These are phyloP conservation scores for Groenewaldozyma salmanticensis DNA, from an alignment of 805 yeast species.

Conservation along the genomic window DNA sequence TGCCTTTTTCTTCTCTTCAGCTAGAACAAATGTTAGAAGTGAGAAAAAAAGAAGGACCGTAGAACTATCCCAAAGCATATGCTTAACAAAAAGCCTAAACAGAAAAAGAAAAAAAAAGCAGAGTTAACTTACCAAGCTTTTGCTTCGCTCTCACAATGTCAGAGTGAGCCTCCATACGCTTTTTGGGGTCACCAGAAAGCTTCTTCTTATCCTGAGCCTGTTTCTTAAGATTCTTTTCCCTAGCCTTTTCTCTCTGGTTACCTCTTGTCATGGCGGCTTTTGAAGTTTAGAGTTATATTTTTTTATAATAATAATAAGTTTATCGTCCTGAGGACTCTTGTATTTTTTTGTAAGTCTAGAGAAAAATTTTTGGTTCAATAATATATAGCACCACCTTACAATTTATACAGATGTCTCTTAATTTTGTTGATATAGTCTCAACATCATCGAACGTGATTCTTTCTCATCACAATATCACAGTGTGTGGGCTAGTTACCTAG, in stretches of 20 bases:
- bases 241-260: conserved; percentile 89
- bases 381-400: too few relatives aligned
- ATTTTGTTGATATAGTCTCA: too few relatives aligned
- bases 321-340: too few relatives aligned
- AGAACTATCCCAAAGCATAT: too few relatives aligned
- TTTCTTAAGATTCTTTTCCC: conserved; percentile 81
- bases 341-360: not conserved
- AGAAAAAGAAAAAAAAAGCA: too few relatives aligned
- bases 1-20: conserved; percentile 3
- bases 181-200: conserved; percentile 74
- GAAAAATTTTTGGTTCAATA: not conserved
- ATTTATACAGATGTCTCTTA: too few relatives aligned
- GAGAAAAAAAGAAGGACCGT: not conserved
- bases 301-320: not conserved
- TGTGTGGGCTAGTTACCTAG: too few relatives aligned
- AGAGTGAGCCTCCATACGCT: conserved; percentile 83
- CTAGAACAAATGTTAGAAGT: conserved; percentile 4
- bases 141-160: conserved; percentile 85
- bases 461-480: too few relatives aligned
- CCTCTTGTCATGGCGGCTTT: conserved; percentile 99
- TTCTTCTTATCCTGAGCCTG: conserved; percentile 53
- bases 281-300: too few relatives aligned
- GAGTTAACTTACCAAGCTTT: conserved; percentile 47
- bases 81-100: too few relatives aligned
- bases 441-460: too few relatives aligned